Evolutionary conservation across 139 green algal genomes (phyloP), one percentile per base, ranked within the genome.

Genomic region (Parachlorella kessleri): DNA sequence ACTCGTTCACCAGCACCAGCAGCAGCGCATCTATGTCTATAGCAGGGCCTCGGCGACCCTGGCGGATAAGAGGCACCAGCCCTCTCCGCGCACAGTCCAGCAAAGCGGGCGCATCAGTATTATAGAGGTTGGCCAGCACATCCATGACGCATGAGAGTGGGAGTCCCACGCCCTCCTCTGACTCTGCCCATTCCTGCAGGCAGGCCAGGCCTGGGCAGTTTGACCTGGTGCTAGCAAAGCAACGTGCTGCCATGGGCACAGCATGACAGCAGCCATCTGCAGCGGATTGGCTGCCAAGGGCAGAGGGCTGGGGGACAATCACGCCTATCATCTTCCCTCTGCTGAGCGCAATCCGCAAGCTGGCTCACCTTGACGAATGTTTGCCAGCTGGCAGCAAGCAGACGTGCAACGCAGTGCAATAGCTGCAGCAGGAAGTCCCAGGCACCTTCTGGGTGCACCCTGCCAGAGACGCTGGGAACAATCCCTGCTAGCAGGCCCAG

Each of bases 11-110:
- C 39, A 90, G 66, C 30, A 88, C 74, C 66, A 89, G 75, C 80
- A 92, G 84, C 39, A 92, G 81, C 23, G 86, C 83, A 33, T 92
- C 88, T 69, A 92, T 69, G 79, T 91, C 86, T 23, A 92, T 71
- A 1, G 74, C 65, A 21, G 83, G 85, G 2, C 86, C 86, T 26
- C 35, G 79, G 66, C 36, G 73, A 32, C 66, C 84, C 70, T 48
- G 79, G 73, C 28, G 82, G 26, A 88, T 71, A 4, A 88, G 77
- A 18, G 84, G 69, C 23, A 86, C 69, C 68, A 92, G 74, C 3
- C 77, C 75, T 18, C 73, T 63, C 18, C 63, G 63, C 24, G 84
- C 40, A 9, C 71, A 66, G 30, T 85, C 80, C 37, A 90, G 80
- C 39, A 59, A 30, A 42, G 80, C 73, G 3, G 80, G 80, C 54